These are phyloP conservation scores for Trichosporon coremiiforme DNA, from an alignment of 1,284 basidiomycete species.

Conservation along the genomic window DNA sequence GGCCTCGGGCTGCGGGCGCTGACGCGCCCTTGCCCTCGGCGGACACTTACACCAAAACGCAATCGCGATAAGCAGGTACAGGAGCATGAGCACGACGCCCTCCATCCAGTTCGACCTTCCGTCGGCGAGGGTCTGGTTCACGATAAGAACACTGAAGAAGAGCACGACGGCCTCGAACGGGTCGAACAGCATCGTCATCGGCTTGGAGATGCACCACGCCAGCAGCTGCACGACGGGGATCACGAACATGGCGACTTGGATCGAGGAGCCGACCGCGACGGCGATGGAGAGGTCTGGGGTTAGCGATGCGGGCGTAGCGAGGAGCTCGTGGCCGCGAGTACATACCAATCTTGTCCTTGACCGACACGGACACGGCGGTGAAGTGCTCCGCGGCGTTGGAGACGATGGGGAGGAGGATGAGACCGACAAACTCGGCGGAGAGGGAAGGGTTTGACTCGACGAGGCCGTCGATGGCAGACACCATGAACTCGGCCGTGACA, in stretches of 20 bases:
- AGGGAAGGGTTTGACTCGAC: slow-evolving; percentile 52
- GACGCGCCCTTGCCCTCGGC: neutral
- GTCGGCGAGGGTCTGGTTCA: slow-evolving; percentile 77
- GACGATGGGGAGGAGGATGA: slow-evolving; percentile 52
- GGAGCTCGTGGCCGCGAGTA: neutral
- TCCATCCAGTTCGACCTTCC: slow-evolving; percentile 59
- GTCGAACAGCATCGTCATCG: slow-evolving; percentile 57
- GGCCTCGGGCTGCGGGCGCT: too few relatives aligned
- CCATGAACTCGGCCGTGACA: slow-evolving; percentile 73
- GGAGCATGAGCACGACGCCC: slow-evolving; percentile 62
- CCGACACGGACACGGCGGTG: slow-evolving; percentile 83
- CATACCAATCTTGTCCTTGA: slow-evolving; percentile 63
- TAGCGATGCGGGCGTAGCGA: neutral
- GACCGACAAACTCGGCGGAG: slow-evolving; percentile 76
- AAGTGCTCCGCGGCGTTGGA: slow-evolving; percentile 69
- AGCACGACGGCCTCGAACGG: slow-evolving; percentile 58
- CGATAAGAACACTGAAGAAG: slow-evolving; percentile 71
- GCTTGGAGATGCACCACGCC: slow-evolving; percentile 59
- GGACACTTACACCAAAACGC: slow-evolving; percentile 47
- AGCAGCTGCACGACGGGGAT: slow-evolving; percentile 69
- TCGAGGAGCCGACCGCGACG: slow-evolving; percentile 85
- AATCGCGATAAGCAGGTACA: slow-evolving; percentile 56
- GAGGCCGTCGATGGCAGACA: slow-evolving; percentile 53
- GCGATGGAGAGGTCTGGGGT: slow-evolving; percentile 61
- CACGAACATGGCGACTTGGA: slow-evolving; percentile 83